Base-by-base conservation (phyloP, 176 grass and related monocot species). In the Musa schizocarpa region DNA sequence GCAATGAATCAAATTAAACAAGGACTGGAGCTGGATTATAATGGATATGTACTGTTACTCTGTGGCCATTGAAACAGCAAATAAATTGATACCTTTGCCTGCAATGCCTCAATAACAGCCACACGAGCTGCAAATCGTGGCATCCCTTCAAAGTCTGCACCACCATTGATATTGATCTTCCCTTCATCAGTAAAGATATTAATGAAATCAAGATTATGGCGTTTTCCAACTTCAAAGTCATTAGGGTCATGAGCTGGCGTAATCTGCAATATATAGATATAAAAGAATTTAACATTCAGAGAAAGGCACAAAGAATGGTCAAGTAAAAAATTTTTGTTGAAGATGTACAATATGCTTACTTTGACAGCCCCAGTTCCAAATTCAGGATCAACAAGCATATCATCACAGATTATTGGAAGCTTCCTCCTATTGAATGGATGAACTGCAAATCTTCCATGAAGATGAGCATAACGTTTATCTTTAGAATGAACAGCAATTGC, bases 321-420 rank as follows among this genome's bases (percentile, higher is more conserved):
- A 69, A 69, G 34, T 13, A 8, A 78, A 69, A 56, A 3, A 22
- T 3, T 3, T 50, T 54, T 8, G 11, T 19, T 55, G 52, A 19
- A 29, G 13, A 55, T 53, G 21, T 50, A 19, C 34, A 26, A 43
- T 21, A 73, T 72, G 54, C 72, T 62, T 84, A 96, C 89, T 85
- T 96, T 96, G 70, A 96, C 93, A 83, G 89, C 93, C 52, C 93
- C 89, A 75, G 89, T 96, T 52, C 93, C 93, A 9, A 92, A 96
- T 62, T 49, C 69, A 65, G 87, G 93, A 86, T 96, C 87, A 22
- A 92, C 93, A 53, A 96, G 80, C n/a, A 78, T 85, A 76, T 88
- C 85, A 83, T 96, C 89, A 4, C 89, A 88, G 53, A 96, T 83
- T 65, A 96, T 86, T 83, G 91, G 91, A 64, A 92, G 87, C 53